A percentile compares a stretch with the other conserved stretches of the same genome.
These are phyloP conservation scores for Hypomontagnella monticulosa DNA, from an alignment of 495 filamentous ascomycete genomes.

Conservation along the genomic window DNA sequence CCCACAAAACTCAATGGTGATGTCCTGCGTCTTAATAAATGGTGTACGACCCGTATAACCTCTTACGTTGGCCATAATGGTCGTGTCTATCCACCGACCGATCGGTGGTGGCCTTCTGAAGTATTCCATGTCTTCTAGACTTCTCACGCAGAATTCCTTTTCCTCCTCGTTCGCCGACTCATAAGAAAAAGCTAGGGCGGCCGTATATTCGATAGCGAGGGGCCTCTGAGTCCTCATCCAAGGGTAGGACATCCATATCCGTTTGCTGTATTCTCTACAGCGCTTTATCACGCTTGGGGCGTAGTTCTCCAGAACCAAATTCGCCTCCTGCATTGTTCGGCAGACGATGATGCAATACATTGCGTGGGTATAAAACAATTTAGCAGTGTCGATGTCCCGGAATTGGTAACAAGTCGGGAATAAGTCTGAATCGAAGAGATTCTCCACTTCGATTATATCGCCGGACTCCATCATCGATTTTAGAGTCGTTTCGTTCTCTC, in stretches of 20 bases:
- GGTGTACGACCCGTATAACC: slow-evolving; percentile 42
- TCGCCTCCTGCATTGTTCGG: slow-evolving; percentile 40
- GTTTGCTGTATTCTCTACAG: slow-evolving; percentile 37
- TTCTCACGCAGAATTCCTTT: slow-evolving; percentile 37
- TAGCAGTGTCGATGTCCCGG: slow-evolving; percentile 40
- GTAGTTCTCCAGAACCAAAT: slow-evolving; percentile 23
- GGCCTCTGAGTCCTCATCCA: slow-evolving; percentile 41
- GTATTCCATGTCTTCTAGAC: slow-evolving; percentile 42
- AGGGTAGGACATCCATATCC: slow-evolving; percentile 41
- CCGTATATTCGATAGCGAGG: slow-evolving; percentile 43
- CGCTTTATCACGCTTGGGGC: slow-evolving; percentile 29
- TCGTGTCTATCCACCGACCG: slow-evolving; percentile 42
- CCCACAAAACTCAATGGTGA: slow-evolving; percentile 40
- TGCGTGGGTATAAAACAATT: slow-evolving; percentile 41
- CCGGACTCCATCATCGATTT: slow-evolving; percentile 25
- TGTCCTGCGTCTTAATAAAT: slow-evolving; percentile 42
- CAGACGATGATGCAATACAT: slow-evolving; percentile 37
- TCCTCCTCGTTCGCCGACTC: slow-evolving; percentile 43
- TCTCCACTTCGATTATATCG: slow-evolving; percentile 35
- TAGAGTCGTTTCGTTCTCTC: slow-evolving; percentile 34
- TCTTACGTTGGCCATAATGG: slow-evolving; percentile 46
- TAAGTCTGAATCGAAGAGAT: slow-evolving; percentile 23
- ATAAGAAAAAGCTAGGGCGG: slow-evolving; percentile 41
- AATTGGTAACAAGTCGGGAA: slow-evolving; percentile 43
- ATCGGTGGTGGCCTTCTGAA: slow-evolving; percentile 43